Evolutionary conservation across 2,329 filamentous ascomycete genomes (phyloP), one percentile per base, ranked within the genome.

Genomic region (Fusarium citri): DNA sequence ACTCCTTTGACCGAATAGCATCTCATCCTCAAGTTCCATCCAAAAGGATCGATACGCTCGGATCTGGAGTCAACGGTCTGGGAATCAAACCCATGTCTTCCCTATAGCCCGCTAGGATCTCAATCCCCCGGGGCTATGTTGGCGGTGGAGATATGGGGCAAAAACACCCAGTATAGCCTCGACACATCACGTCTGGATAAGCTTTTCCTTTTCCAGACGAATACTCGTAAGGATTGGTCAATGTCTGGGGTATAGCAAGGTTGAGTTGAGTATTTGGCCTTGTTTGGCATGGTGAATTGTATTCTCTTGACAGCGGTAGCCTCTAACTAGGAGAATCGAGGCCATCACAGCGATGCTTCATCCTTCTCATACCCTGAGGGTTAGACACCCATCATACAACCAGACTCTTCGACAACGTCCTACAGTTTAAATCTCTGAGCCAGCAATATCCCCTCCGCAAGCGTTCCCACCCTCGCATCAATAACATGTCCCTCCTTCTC

Each of bases 371-470:
- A 15, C 28, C 28, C 28, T 15, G 2, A 30, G 28, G 28, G 6
- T 7, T 30, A n/a, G 10, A 37, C 34, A 4, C 18, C 34, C 10
- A n/a, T 7, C 34, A n/a, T 37, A n/a, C 34, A 37, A 0, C 34
- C 18, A 37, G 18, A 37, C 34, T 37, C 34, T 1, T n/a, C 18
- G 3, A 37, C 34, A 37, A 8, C 28, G 3, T 8, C 28, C 23
- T 70, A 84, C 25, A 87, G 75, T 69, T 81, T 83, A 59, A 87
- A 82, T 66, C 80, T 80, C 81, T 89, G 91, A 22, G 91, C 91
- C 67, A 93, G 81, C 76, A 94, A 89, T 64, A 95, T 89, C 0
- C 92, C 92, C 78, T 95, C 92, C 0, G 92, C 93, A 47, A 95
- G 80, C 8, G 91, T 93, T 3, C 91, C 92, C 4, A 95, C 90